Evolutionary conservation across 2,329 filamentous ascomycete genomes (phyloP).

Genomic region (Ophiostoma sp.): DNA sequence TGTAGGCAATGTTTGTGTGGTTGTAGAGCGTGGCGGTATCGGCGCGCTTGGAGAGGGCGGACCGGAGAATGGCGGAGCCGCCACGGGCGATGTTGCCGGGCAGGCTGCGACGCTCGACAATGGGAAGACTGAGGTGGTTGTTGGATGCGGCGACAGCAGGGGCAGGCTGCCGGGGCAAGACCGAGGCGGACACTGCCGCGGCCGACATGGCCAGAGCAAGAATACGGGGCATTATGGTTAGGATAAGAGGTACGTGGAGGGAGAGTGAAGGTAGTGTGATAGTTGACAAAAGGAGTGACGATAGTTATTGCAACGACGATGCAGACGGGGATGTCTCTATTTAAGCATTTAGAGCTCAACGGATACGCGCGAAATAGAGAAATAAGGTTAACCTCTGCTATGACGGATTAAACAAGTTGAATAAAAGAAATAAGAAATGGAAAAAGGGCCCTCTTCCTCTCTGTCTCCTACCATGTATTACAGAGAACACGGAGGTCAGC

Average conservation of each 20-base stretch:
- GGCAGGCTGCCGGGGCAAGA: constrained; percentile 16
- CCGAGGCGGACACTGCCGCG: constrained; percentile 18
- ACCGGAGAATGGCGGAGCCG: not conserved
- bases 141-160: not conserved
- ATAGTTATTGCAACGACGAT: not conserved
- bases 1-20: constrained; percentile 25
- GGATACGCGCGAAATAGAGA: not conserved
- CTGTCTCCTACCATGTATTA: not conserved
- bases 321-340: not conserved
- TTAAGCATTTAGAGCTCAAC: constrained; percentile 3
- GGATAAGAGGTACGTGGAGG: not conserved
- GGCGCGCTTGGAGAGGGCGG: not conserved
- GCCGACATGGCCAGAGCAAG: constrained; percentile 22
- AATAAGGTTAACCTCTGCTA: constrained; percentile 6
- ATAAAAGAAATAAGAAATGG: not conserved
- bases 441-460: not conserved
- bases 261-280: not conserved
- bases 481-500: not conserved
- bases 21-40: constrained; percentile 24
- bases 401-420: not conserved
- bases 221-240: constrained; percentile 16
- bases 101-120: constrained; percentile 20
- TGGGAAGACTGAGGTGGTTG: constrained; percentile 21
- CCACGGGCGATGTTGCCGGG: not conserved
- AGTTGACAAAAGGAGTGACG: not conserved